phyloP scores from a whole-genome alignment of 1,284 basidiomycete genomes.

The Cryptococcus sp. region DNA sequence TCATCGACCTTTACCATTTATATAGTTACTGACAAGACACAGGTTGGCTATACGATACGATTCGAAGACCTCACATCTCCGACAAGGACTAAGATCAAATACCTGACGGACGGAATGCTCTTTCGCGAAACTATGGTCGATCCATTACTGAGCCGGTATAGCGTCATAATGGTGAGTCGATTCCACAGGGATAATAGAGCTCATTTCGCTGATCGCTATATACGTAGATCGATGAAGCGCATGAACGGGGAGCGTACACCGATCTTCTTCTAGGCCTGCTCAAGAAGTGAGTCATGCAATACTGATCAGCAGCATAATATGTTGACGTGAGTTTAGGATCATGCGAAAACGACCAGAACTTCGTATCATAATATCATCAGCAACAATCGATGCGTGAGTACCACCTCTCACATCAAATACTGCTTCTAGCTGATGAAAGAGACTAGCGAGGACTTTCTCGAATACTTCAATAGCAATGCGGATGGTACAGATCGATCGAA shows the following conservation, averaged over 20 bases:
- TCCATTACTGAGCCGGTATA: conserved; percentile 83
- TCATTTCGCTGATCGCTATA: conserved; percentile 10
- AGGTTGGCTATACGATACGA: conserved; percentile 97
- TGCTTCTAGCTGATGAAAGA: neutral
- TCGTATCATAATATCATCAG: conserved; percentile 88
- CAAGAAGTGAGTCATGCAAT: conserved; percentile 67
- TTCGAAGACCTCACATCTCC: conserved; percentile 90
- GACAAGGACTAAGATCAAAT: conserved; percentile 83
- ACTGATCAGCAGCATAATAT: neutral
- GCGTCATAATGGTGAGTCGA: conserved; percentile 81
- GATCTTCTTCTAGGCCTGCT: conserved; percentile 89
- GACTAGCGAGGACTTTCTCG: conserved; percentile 67
- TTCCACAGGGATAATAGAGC: neutral
- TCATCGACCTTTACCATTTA: neutral
- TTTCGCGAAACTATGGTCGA: conserved; percentile 92
- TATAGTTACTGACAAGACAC: neutral
- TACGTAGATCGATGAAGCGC: conserved; percentile 89
- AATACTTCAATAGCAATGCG: conserved; percentile 73
- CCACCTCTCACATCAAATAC: neutral
- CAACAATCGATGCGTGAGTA: conserved; percentile 80
- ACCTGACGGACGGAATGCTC: conserved; percentile 97
- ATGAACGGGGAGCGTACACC: conserved; percentile 92
- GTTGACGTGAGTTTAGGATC: conserved; percentile 61
- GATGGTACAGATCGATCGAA: conserved; percentile 48
- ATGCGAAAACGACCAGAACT: conserved; percentile 83